These are phyloP conservation scores for Globisporangium spinosum DNA, from an alignment of 352 stramenopile species.

Conservation along the genomic window DNA sequence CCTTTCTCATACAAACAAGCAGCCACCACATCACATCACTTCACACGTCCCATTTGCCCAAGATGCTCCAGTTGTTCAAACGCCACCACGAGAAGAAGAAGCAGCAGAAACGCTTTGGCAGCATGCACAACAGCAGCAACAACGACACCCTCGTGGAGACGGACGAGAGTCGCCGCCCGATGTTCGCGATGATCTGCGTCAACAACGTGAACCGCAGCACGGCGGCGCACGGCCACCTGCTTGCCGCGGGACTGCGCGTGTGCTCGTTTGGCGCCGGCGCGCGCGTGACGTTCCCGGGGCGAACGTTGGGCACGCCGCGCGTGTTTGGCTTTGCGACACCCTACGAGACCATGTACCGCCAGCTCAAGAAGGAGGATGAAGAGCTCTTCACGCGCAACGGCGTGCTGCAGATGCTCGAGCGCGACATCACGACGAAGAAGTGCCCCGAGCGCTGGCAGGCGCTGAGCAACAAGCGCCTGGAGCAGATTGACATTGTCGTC, in stretches of 20 bases:
- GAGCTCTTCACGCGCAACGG: conserved; percentile 55
- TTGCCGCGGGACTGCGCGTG: conserved; percentile 53
- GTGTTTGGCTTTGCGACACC: conserved; percentile 69
- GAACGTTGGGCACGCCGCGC: conserved; percentile 27
- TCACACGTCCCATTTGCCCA: not conserved
- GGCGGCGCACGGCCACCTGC: conserved; percentile 60
- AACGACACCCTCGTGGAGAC: not conserved
- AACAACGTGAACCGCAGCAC: conserved; percentile 88
- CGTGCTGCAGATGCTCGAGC: conserved; percentile 66
- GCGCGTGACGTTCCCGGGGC: conserved; percentile 57
- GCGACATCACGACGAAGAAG: conserved; percentile 68
- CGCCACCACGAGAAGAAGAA: conserved; percentile 9
- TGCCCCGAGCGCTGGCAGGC: conserved; percentile 76
- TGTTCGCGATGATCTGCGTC: conserved; percentile 81
- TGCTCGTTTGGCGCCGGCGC: conserved; percentile 67
- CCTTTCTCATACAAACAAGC: not conserved
- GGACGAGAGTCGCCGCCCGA: not conserved
- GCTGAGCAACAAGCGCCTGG: conserved; percentile 54
- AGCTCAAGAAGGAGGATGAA: conserved; percentile 49
- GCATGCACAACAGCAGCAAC: not conserved
- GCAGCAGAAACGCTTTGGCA: not conserved
- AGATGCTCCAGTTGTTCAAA: conserved; percentile 19
- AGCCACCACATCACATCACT: not conserved
- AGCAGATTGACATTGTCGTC: conserved; percentile 66
- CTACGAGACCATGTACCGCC: conserved; percentile 57